These are phyloP conservation scores for Breviolum minutum DNA, from an alignment of 73 alveolate species.

Conservation along the genomic window DNA sequence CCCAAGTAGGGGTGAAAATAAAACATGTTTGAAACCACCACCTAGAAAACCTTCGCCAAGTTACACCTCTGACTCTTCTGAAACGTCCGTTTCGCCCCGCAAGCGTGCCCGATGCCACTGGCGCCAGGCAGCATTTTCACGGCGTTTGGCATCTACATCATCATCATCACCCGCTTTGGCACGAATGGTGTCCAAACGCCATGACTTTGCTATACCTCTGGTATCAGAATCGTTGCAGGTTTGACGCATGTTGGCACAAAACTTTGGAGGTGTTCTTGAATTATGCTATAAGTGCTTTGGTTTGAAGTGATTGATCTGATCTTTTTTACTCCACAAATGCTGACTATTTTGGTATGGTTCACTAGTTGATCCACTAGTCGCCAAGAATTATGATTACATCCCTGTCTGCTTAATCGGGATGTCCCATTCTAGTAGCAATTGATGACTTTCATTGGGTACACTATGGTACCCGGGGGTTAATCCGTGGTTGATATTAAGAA, in stretches of 20 bases:
- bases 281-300: background rate
- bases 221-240: background rate
- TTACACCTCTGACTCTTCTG: background rate
- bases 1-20: too few relatives aligned
- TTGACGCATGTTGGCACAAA: background rate
- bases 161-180: slow-evolving; percentile 52
- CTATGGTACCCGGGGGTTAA: too few relatives aligned
- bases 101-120: slow-evolving; percentile 74
- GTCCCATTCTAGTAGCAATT: too few relatives aligned
- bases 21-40: too few relatives aligned
- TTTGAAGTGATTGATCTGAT: too few relatives aligned
- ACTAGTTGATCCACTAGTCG: too few relatives aligned
- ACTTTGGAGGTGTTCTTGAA: background rate
- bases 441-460: too few relatives aligned
- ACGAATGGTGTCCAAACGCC: slow-evolving; percentile 82
- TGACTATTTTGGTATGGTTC: too few relatives aligned
- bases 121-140: slow-evolving; percentile 92
- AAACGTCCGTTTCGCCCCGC: background rate
- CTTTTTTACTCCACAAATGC: too few relatives aligned
- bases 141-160: background rate
- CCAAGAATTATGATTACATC: too few relatives aligned
- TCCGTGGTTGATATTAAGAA: too few relatives aligned
- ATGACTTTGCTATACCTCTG: slow-evolving; percentile 60
- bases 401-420: too few relatives aligned
- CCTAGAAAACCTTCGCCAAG: background rate